A percentile compares a stretch with the other conserved stretches of the same genome.
Evolutionary conservation across 176 grass and related monocot species (phyloP).

Genomic region (Bothriochloa decipiens): DNA sequence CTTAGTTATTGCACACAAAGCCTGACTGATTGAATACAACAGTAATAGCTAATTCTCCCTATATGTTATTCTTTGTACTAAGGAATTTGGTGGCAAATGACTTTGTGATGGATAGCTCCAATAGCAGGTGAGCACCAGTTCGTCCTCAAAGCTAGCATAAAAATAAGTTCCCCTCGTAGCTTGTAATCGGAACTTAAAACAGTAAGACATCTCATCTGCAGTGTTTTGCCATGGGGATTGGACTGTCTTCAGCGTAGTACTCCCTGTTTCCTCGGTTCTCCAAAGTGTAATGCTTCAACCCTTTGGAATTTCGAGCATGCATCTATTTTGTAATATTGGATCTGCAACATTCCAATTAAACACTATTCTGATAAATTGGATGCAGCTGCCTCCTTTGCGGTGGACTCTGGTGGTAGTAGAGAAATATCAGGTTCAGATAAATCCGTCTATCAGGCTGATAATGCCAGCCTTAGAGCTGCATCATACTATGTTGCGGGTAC

Average conservation of each 20-base stretch:
- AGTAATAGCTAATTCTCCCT: slow-evolving; percentile 22
- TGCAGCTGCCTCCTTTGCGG: slow-evolving; percentile 65
- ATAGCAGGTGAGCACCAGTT: slow-evolving; percentile 57
- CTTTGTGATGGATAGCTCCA: slow-evolving; percentile 63
- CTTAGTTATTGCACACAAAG: slow-evolving; percentile 37
- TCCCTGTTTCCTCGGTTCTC: slow-evolving; percentile 63
- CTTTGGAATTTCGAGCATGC: slow-evolving; percentile 14
- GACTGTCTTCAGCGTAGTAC: slow-evolving; percentile 65
- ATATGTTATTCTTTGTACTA: slow-evolving; percentile 26
- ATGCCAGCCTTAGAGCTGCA: slow-evolving; percentile 49
- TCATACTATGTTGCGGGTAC: slow-evolving; percentile 56
- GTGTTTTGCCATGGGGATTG: slow-evolving; percentile 62
- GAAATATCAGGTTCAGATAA: slow-evolving; percentile 59
- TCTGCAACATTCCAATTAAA: neutral
- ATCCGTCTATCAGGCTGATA: slow-evolving; percentile 59
- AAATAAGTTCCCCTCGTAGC: neutral
- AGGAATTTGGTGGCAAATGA: slow-evolving; percentile 93
- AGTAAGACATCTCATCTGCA: slow-evolving; percentile 33
- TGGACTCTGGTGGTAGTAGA: slow-evolving; percentile 59
- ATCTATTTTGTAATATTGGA: neutral
- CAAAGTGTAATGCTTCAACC: slow-evolving; percentile 50
- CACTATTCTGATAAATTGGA: neutral
- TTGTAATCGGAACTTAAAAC: slow-evolving; percentile 28
- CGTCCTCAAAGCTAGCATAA: slow-evolving; percentile 7
- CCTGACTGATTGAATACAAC: neutral